phyloP scores from a whole-genome alignment of 345 rosid species.

The Boechera divaricarpa region DNA sequence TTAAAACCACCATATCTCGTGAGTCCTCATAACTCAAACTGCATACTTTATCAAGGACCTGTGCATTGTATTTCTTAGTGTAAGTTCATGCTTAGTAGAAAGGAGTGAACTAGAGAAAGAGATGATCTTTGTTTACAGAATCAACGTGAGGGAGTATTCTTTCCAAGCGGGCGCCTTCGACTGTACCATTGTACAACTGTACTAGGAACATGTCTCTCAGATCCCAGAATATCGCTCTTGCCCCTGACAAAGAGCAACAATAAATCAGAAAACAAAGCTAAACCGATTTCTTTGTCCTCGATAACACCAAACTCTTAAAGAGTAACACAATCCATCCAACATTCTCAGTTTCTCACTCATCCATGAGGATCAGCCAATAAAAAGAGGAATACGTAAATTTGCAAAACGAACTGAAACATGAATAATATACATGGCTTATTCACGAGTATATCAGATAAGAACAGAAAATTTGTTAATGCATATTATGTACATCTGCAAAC shows the following conservation, averaged over 20 bases:
- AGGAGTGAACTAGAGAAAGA: slow-evolving; percentile 29
- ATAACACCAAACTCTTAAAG: not conserved
- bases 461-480: slow-evolving; percentile 6
- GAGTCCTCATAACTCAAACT: slow-evolving; percentile 72
- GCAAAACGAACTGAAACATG: slow-evolving; percentile 18
- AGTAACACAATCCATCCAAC: slow-evolving; percentile 9
- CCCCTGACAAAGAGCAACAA: slow-evolving; percentile 56
- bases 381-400: not conserved
- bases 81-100: slow-evolving; percentile 20
- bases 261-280: slow-evolving; percentile 11
- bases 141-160: slow-evolving; percentile 73
- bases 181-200: slow-evolving; percentile 69
- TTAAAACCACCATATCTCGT: slow-evolving; percentile 82
- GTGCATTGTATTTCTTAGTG: slow-evolving; percentile 38
- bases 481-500: not conserved
- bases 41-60: slow-evolving; percentile 87
- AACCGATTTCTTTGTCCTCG: slow-evolving; percentile 8
- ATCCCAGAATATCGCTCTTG: slow-evolving; percentile 88
- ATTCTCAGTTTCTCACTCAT: not conserved
- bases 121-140: slow-evolving; percentile 56
- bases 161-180: slow-evolving; percentile 84
- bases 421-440: not conserved
- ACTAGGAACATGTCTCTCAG: slow-evolving; percentile 75
- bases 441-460: not conserved
- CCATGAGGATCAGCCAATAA: slow-evolving; percentile 4